Evolutionary conservation across 805 yeast species (phyloP).

Genomic region (Myxozyma mucilagina): DNA sequence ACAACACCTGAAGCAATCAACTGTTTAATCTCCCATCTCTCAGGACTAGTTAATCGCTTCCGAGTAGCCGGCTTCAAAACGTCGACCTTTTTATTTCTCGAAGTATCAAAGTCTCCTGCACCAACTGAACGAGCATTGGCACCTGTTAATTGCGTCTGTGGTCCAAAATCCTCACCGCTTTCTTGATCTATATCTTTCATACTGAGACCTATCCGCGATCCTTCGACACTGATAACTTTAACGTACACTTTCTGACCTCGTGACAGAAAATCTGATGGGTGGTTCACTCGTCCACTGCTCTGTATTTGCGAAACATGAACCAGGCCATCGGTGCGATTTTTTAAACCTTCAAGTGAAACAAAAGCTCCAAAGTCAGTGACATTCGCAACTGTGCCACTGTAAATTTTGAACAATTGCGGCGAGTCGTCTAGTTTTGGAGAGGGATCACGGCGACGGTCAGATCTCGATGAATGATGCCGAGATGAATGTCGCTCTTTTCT

Average conservation of each 20-base stretch:
- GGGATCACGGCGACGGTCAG: conserved; percentile 31
- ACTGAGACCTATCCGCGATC: conserved; percentile 54
- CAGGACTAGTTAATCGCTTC: conserved; percentile 73
- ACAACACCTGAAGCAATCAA: conserved; percentile 77
- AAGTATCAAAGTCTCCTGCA: not conserved
- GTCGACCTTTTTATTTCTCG: not conserved
- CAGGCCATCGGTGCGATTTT: conserved; percentile 53
- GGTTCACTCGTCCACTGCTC: conserved; percentile 49
- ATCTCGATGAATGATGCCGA: not conserved
- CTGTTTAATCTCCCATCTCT: conserved; percentile 86
- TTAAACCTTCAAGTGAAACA: conserved; percentile 51
- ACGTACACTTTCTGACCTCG: conserved; percentile 65
- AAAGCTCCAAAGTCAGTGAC: conserved; percentile 78
- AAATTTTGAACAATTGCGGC: conserved; percentile 50
- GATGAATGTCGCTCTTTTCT: not conserved
- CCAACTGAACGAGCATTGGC: conserved; percentile 9
- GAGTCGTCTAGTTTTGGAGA: conserved; percentile 35
- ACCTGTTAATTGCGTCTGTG: conserved; percentile 12
- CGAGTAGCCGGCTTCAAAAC: conserved; percentile 28
- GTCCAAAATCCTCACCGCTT: conserved; percentile 51
- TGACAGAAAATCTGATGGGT: conserved; percentile 60
- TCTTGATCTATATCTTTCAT: conserved; percentile 73
- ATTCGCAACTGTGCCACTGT: conserved; percentile 61
- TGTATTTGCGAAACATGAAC: conserved; percentile 75
- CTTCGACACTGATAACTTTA: conserved; percentile 53